These are phyloP conservation scores for Pelargonium fulgidum DNA, from an alignment of 441 rosid species.

Conservation along the genomic window DNA sequence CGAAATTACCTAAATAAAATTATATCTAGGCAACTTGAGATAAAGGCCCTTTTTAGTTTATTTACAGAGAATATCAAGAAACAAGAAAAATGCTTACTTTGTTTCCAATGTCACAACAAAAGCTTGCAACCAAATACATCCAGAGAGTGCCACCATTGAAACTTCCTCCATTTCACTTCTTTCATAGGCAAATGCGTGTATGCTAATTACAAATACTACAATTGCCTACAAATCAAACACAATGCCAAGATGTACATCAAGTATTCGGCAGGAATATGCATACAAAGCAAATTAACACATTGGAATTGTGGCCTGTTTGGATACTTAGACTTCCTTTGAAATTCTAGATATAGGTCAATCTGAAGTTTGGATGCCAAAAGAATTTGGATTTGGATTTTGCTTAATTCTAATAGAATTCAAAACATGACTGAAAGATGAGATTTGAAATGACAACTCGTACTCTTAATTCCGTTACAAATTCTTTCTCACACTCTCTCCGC, in stretches of 20 bases:
- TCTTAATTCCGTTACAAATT: background rate
- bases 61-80: background rate
- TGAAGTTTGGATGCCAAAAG: too few species aligned
- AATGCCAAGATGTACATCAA: constrained; percentile 10
- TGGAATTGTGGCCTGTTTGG: too few species aligned
- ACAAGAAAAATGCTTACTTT: constrained; percentile 50
- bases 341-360: too few species aligned
- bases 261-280: constrained; percentile 1
- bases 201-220: constrained; percentile 76
- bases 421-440: too few species aligned
- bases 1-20: background rate
- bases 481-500: too few species aligned
- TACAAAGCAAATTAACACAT: background rate
- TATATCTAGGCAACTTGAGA: constrained; percentile 3
- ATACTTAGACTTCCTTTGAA: too few species aligned
- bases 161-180: constrained; percentile 97
- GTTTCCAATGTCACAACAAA: constrained; percentile 91
- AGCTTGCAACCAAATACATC: constrained; percentile 98
- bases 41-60: background rate
- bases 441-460: background rate
- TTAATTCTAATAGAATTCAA: too few species aligned
- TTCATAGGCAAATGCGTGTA: constrained; percentile 74
- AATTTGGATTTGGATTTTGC: too few species aligned
- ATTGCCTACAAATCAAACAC: constrained; percentile 59
- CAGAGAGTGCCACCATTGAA: constrained; percentile 96